Base-by-base conservation (phyloP, 2,329 filamentous ascomycete genomes). In the Sporothrix humicola region DNA sequence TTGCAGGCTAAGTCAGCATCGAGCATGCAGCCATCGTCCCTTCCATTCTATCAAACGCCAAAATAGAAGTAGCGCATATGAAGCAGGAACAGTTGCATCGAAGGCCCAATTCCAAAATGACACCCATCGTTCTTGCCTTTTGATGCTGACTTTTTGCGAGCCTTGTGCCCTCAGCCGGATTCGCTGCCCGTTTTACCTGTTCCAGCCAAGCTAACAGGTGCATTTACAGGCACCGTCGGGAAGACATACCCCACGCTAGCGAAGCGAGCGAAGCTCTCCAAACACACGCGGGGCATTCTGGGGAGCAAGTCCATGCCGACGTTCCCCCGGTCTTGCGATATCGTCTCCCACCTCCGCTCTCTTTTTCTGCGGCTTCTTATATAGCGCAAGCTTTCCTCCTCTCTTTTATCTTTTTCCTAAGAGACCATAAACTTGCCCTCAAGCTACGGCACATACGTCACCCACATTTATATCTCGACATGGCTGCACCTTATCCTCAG, bases 401-500 rank as follows among this genome's bases (percentile, higher is more conserved):
- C 8, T 52, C 65, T 3, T 23, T 31, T 23, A 3, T n/a, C 7
- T n/a, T 17, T 12, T 6, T 2, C 63, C 12, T 68, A 37, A 37
- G 31, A 37, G 31, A 5, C 31, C 31, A 37, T 37, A 37, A 7
- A 37, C 31, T 37, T 7, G 31, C 31, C 31, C 31, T 37, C 31
- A 5, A 37, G 31, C 52, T 56, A 13, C 52, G 8, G 8, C 52
- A 56, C 2, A 20, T 42, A 8, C 3, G 8, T 12, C 23, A 26
- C 26, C 56, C 54, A 71, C 23, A 31, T 4, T 26, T 26, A 6
- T 12, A 4, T 31, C 20, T 20, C 31, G 10, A 26, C 69, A 77
- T 77, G 76, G 76, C 76, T 2, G 81, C 81, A 56, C 84, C 88
- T 0, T 92, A 92, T 78, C 90, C 91, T 68, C 93, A 95, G 79